phyloP scores from a whole-genome alignment of 2,329 filamentous ascomycete genomes.

The Talaromyces sp. region DNA sequence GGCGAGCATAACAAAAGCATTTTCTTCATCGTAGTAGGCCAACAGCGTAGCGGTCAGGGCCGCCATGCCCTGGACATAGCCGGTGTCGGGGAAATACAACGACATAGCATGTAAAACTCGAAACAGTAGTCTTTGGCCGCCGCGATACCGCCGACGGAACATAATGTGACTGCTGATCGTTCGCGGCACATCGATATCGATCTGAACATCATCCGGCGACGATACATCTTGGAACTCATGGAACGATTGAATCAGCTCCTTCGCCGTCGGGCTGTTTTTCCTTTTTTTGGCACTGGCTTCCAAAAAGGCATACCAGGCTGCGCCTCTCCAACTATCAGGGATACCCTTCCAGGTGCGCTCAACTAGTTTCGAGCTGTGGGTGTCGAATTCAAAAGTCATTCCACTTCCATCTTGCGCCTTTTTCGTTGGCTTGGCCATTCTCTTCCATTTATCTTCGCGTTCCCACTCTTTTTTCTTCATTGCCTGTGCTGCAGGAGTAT shows the following conservation, averaged over 20 bases:
- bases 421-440: constrained; percentile 55
- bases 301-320: constrained; percentile 93
- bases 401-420: constrained; percentile 51
- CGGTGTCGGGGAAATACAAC: constrained; percentile 83
- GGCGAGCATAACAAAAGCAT: constrained; percentile 93
- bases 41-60: constrained; percentile 85
- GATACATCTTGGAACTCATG: constrained; percentile 66
- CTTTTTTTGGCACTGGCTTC: constrained; percentile 67
- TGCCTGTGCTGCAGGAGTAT: constrained; percentile 43
- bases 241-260: constrained; percentile 67
- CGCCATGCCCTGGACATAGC: constrained; percentile 98
- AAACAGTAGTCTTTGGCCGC: constrained; percentile 87
- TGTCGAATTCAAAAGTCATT: constrained; percentile 74
- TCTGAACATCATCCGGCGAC: constrained; percentile 90
- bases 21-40: constrained; percentile 95
- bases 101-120: constrained; percentile 88
- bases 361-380: constrained; percentile 75
- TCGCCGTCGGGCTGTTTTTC: constrained; percentile 60
- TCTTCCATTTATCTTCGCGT: constrained; percentile 63
- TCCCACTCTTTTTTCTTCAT: constrained; percentile 57
- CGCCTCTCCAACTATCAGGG: constrained; percentile 87
- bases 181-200: constrained; percentile 91
- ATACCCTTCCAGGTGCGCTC: constrained; percentile 97
- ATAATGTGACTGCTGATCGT: constrained; percentile 96
- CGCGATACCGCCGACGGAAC: constrained; percentile 88